Evolutionary conservation across 2,329 filamentous ascomycete species (phyloP).

Genomic region (Aplosporella prunicola): DNA sequence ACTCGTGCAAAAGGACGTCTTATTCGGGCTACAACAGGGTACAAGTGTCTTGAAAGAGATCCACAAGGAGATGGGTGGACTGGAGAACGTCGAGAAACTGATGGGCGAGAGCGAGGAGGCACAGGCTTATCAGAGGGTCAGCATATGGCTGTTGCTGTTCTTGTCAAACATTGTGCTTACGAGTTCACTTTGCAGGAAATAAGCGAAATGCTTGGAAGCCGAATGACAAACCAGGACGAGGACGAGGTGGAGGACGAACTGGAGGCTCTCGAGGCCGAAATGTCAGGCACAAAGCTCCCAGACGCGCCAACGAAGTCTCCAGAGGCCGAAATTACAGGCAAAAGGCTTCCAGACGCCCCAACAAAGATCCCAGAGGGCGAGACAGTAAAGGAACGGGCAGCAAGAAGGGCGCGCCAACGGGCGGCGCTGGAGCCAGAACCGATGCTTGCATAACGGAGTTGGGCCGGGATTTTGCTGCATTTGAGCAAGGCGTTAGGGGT

Average conservation of each 20-base stretch:
- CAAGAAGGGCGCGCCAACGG: constrained; percentile 24
- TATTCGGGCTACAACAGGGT: constrained; percentile 87
- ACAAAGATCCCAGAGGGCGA: constrained; percentile 19
- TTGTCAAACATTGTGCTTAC: constrained; percentile 5
- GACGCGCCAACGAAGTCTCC: constrained; percentile 27
- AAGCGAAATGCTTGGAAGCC: constrained; percentile 77
- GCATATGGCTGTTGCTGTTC: constrained; percentile 15
- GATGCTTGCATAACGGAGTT: constrained; percentile 24
- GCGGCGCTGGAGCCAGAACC: constrained; percentile 22
- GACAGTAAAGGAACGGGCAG: constrained; percentile 23
- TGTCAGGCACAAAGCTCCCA: constrained; percentile 35
- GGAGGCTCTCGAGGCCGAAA: constrained; percentile 64
- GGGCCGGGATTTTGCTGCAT: constrained; percentile 9
- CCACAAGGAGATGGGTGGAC: constrained; percentile 87
- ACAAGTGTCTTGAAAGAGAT: constrained; percentile 85
- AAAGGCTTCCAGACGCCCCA: constrained; percentile 2
- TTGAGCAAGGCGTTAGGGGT: constrained; percentile 9
- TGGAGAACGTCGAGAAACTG: constrained; percentile 89
- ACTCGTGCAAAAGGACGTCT: constrained; percentile 88
- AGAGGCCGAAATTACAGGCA: constrained; percentile 20
- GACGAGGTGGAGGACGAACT: constrained; percentile 97
- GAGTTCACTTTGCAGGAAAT: constrained; percentile 61
- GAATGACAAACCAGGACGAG: constrained; percentile 89
- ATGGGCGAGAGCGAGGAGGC: constrained; percentile 90
- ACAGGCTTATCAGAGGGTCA: constrained; percentile 77